phyloP scores from a whole-genome alignment of 306 rosid species.

The Carpinus fangiana region DNA sequence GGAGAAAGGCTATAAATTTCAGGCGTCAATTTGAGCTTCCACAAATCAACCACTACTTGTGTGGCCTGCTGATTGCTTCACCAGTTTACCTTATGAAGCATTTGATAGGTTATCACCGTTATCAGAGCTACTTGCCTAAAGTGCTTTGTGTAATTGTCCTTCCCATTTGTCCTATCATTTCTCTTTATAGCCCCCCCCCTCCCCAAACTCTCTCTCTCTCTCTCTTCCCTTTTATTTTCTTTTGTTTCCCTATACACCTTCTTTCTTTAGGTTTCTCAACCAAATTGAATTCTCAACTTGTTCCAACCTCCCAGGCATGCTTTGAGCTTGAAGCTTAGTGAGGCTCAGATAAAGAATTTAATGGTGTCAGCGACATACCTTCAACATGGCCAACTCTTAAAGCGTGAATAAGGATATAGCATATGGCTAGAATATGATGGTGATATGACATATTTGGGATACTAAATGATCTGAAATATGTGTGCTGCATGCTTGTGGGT shows the following conservation, averaged over 20 bases:
- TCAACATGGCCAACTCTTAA: background rate
- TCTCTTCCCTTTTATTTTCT: background rate
- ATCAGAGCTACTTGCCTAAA: too few species aligned
- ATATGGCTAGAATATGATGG: background rate
- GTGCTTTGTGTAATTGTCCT: too few species aligned
- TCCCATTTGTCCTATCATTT: too few species aligned
- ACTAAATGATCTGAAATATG: background rate
- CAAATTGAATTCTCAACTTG: background rate
- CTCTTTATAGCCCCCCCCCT: too few species aligned
- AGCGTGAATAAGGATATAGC: background rate
- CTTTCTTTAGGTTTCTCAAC: background rate
- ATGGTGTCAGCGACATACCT: background rate
- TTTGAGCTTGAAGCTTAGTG: background rate
- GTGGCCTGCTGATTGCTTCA: background rate
- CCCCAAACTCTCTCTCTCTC: too few species aligned
- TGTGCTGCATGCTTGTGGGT: background rate
- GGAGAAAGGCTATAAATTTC: too few species aligned
- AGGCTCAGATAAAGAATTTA: background rate
- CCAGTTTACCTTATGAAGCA: background rate
- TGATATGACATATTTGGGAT: background rate
- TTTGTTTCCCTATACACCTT: background rate
- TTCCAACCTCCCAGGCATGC: conserved; percentile 1
- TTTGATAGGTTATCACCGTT: background rate
- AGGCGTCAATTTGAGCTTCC: background rate
- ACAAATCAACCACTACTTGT: background rate